Evolutionary conservation across 441 rosid genomes (phyloP).

Genomic region (Codiaeum variegatum): DNA sequence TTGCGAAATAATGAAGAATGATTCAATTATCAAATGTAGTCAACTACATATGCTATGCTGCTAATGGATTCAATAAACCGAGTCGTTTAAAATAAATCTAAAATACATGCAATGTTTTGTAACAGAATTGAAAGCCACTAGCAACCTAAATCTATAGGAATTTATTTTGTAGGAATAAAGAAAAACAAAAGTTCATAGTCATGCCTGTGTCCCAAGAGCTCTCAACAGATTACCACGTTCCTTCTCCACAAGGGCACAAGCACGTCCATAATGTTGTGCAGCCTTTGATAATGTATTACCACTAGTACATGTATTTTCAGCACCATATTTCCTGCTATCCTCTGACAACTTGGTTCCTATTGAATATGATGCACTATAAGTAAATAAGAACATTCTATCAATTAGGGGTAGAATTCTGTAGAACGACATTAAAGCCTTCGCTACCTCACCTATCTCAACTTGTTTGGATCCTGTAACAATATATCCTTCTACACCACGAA

Average conservation of each 20-base stretch:
- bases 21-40: neutral
- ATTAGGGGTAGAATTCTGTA: conserved; percentile 2
- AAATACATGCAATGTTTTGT: neutral
- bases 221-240: conserved; percentile 76
- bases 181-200: conserved; percentile 3
- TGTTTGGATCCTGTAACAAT: conserved; percentile 80
- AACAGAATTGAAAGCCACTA: neutral
- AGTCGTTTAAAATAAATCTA: neutral
- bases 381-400: conserved; percentile 14
- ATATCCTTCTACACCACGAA: conserved; percentile 87
- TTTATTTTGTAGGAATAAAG: neutral
- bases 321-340: conserved; percentile 81
- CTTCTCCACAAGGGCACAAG: conserved; percentile 83
- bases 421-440: conserved; percentile 11
- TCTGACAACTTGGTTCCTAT: conserved; percentile 83
- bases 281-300: conserved; percentile 77
- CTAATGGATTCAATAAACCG: neutral
- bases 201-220: conserved; percentile 85
- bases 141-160: neutral
- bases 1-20: neutral
- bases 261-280: conserved; percentile 54
- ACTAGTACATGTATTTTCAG: conserved; percentile 84
- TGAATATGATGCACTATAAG: conserved; percentile 18
- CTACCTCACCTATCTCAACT: conserved; percentile 75
- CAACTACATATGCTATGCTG: neutral